Evolutionary conservation across 179 eudicot species (phyloP).

Genomic region (Silene vulgaris): DNA sequence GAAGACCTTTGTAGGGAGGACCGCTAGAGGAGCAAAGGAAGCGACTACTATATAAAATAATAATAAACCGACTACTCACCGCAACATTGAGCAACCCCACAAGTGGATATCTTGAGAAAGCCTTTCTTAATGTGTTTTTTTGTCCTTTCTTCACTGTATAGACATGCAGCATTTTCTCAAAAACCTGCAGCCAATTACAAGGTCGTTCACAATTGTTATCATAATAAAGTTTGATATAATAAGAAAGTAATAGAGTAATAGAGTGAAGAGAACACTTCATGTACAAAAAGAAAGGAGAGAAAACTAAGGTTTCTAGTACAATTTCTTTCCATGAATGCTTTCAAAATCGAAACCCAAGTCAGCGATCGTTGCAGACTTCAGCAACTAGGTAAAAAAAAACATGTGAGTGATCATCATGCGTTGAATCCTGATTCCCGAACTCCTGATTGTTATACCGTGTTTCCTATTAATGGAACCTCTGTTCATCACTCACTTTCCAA

Average conservation of each 20-base stretch:
- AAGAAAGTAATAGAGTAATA: neutral
- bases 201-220: slow-evolving; percentile 6
- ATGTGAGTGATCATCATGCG: neutral
- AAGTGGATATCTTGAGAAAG: slow-evolving; percentile 46
- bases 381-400: neutral
- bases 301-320: neutral
- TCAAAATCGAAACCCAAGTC: neutral
- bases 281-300: neutral
- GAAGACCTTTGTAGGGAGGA: neutral
- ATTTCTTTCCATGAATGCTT: neutral
- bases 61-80: slow-evolving; percentile 47
- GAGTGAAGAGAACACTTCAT: neutral
- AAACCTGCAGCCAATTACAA: slow-evolving; percentile 45
- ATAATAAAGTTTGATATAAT: neutral
- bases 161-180: slow-evolving; percentile 57
- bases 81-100: slow-evolving; percentile 79
- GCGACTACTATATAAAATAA: neutral
- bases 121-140: slow-evolving; percentile 32
- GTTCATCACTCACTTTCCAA: slow-evolving; percentile 1
- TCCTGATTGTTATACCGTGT: neutral
- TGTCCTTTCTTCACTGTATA: slow-evolving; percentile 29
- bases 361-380: neutral
- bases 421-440: neutral
- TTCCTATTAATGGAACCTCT: neutral
- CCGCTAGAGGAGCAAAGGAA: neutral